Evolutionary conservation across 2,329 filamentous ascomycete species (phyloP), one percentile per base, ranked within the genome.

Genomic region (Nemania sp.): DNA sequence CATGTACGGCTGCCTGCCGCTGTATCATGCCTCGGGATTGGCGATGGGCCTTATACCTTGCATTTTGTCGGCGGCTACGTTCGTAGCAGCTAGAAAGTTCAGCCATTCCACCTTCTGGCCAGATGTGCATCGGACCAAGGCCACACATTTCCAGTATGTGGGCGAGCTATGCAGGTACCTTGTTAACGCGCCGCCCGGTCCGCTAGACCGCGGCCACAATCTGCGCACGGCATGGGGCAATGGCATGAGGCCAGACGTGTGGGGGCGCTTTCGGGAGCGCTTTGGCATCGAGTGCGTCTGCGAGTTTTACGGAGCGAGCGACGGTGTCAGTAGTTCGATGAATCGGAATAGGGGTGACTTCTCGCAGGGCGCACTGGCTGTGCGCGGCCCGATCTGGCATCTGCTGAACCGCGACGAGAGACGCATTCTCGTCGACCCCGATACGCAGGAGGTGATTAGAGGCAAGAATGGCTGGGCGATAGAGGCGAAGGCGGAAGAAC

Each of bases 291-390:
- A 84, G 2, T 83, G 86, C 35, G 87, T 94, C 2, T 82, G 82
- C 62, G 92, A 94, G 78, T 92, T 94, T 76, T 94, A 93, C 82
- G 92, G 90, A 72, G 92, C 89, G 57, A 92, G 89, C 0, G 92
- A 94, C 77, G 90, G 91, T 10, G 83, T 93, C 49, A 86, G 92
- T 68, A 77, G 77, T 0, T 79, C 92, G 2, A 76, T 86, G 56
- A 91, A 91, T 71, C 75, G 83, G 29, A 87, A 86, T 70, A 80
- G 84, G 57, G 87, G 91, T 0, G 87, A 88, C 13, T 93, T 89
- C 76, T 82, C 86, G 2, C 84, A 86, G 5, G 85, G 86, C 3
- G 84, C 86, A 22, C 88, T 94, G 5, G 91, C 90, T 0, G 88
- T 93, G 70, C 90, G 93, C 66, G 92, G 92, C 0, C 78, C 85